These are phyloP conservation scores for Huntiella moniliformis DNA, from an alignment of 2,329 filamentous ascomycete genomes.

Conservation along the genomic window DNA sequence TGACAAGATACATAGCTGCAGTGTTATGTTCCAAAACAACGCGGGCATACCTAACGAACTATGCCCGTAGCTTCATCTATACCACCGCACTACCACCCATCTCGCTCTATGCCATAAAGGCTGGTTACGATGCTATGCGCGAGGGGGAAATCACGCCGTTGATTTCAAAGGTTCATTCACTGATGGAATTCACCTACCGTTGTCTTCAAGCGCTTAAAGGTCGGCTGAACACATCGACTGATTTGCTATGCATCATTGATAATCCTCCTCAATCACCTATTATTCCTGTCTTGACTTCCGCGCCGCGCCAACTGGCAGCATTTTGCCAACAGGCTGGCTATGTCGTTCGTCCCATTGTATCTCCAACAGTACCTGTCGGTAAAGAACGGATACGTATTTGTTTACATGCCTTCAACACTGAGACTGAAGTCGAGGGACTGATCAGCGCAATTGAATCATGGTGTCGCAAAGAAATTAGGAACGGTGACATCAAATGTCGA, in stretches of 20 bases:
- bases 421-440: conserved; percentile 35
- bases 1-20: conserved; percentile 21
- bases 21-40: conserved; percentile 42
- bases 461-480: conserved; percentile 16
- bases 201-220: conserved; percentile 23
- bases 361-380: conserved; percentile 46
- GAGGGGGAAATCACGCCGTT: conserved; percentile 26
- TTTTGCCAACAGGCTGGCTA: conserved; percentile 40
- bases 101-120: conserved; percentile 37
- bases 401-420: conserved; percentile 47
- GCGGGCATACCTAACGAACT: conserved; percentile 52
- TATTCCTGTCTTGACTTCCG: conserved; percentile 38
- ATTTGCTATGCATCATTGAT: not conserved
- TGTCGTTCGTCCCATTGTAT: conserved; percentile 45
- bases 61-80: conserved; percentile 57
- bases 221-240: conserved; percentile 15
- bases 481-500: not conserved
- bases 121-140: conserved; percentile 37
- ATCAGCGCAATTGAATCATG: conserved; percentile 29
- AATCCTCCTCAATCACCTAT: conserved; percentile 38
- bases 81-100: conserved; percentile 50
- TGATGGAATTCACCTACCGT: conserved; percentile 27
- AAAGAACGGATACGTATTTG: conserved; percentile 47
- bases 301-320: conserved; percentile 38
- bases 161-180: conserved; percentile 23